Percentiles rank a stretch among this genome's conserved stretches.
phyloP scores from a whole-genome alignment of 2,329 filamentous ascomycete genomes.

The Ceratocystis harringtonii region DNA sequence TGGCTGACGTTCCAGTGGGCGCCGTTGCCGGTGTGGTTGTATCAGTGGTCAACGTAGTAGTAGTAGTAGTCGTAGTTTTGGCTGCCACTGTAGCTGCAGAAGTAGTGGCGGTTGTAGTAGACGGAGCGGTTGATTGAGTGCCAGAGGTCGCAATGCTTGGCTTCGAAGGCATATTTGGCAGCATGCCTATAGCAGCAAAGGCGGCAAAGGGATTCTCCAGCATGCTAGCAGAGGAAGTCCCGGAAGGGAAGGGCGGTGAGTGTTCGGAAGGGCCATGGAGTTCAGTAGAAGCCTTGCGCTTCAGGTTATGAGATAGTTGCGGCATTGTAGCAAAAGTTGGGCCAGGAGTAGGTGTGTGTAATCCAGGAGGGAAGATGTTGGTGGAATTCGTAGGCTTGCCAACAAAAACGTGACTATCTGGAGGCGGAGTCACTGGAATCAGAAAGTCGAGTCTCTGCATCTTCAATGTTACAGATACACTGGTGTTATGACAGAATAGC shows the following conservation, averaged over 20 bases:
- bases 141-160: neutral
- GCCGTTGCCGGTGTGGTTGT: neutral
- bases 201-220: conserved; percentile 7
- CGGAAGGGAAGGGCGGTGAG: conserved; percentile 17
- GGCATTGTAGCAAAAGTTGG: conserved; percentile 15
- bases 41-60: neutral
- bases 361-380: conserved; percentile 6
- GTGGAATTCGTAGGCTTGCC: conserved; percentile 7
- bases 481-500: neutral
- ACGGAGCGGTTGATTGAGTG: neutral
- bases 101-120: neutral
- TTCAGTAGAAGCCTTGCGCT: conserved; percentile 14
- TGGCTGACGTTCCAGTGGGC: neutral
- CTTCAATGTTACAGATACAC: conserved; percentile 15
- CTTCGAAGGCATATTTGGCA: conserved; percentile 5
- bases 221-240: conserved; percentile 20
- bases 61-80: neutral
- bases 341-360: conserved; percentile 16
- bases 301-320: conserved; percentile 1
- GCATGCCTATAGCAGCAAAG: conserved; percentile 10
- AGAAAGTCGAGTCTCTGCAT: conserved; percentile 21
- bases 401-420: conserved; percentile 26
- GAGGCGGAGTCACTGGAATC: conserved; percentile 28
- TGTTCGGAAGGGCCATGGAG: conserved; percentile 15
- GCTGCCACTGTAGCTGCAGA: neutral